Base-by-base conservation (phyloP, 31 red algal genomes). In the Odonthalia washingtoniensis region DNA sequence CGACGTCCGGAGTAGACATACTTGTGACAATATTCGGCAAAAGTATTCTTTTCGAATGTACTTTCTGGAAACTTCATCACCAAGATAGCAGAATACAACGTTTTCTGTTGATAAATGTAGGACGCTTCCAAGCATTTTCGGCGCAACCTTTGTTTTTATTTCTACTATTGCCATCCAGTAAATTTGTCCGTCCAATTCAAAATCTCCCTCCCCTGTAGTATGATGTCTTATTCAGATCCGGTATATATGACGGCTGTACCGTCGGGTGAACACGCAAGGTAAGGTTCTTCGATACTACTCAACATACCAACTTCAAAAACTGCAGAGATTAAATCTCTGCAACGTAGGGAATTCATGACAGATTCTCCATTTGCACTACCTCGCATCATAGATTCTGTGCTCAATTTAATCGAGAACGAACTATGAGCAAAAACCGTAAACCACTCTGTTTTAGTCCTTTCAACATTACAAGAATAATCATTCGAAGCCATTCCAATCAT, bases 281-380 rank as follows among this genome's bases (percentile, higher is more conserved):
- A 66, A 37, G 38, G 28, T 1, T 39, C 0, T 32, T 33, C 70
- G 12, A 76, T 87, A 0, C 36, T 24, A 27, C 6, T 72, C 1
- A 77, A 36, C 72, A 77, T 75, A 0, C 83, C 83, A 33, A 77
- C 83, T 33, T 75, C 44, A 67, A 77, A 87, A 4, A 77, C 53
- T 17, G 33, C 52, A 4, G 5, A 6, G 0, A 87, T 49, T 36
- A 61, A 87, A 3, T 28, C n/a, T 26, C 17, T 28, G 1, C 4
- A 26, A 0, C 32, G 28, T 6, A 87, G 49, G 28, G 83, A 41
- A 65, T 2, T n/a, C 0, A 77, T 0, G 1, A 87, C 83, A 17
- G 72, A 28, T 12, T 65, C 16, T 77, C 77, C 83, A 41, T 77
- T 77, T 0, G 33, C 34, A 44, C 34, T 87, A 40, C 83, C 72